These are phyloP conservation scores for Tephrocybe sp. DNA, from an alignment of 768 basidiomycete genomes.

Conservation along the genomic window DNA sequence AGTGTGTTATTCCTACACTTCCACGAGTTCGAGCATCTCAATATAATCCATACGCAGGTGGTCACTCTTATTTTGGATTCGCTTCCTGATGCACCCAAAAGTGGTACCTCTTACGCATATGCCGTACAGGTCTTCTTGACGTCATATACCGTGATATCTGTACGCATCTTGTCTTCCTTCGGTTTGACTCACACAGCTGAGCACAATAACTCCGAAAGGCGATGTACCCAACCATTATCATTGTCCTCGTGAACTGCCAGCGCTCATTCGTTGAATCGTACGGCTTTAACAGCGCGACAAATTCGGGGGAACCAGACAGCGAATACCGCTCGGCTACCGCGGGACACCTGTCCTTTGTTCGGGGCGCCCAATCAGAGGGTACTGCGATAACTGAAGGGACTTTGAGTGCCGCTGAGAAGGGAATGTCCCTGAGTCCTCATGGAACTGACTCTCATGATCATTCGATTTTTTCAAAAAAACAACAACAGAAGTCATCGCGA, in stretches of 20 bases:
- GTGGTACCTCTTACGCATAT: background rate
- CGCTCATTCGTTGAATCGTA: conserved; percentile 5
- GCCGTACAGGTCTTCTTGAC: conserved; percentile 1
- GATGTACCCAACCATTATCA: conserved; percentile 13
- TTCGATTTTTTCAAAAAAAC: too few relatives aligned
- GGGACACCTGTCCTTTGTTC: conserved; percentile 5
- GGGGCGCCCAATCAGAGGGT: background rate
- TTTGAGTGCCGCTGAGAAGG: background rate
- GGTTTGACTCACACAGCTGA: background rate
- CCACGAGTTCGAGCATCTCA: too few relatives aligned
- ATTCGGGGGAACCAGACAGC: background rate
- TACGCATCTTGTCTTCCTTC: background rate
- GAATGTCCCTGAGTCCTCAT: background rate
- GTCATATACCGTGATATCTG: conserved; percentile 5
- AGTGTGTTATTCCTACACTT: background rate
- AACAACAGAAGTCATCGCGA: too few relatives aligned
- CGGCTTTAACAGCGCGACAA: background rate
- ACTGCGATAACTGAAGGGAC: background rate
- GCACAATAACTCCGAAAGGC: background rate
- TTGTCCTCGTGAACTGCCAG: conserved; percentile 10
- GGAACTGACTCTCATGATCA: background rate
- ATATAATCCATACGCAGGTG: background rate
- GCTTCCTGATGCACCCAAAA: background rate
- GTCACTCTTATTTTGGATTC: conserved; percentile 4
- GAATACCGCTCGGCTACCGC: background rate